A percentile compares a stretch with the other conserved stretches of the same genome.
These are phyloP conservation scores for Yarrowia galli DNA, from an alignment of 1,139 yeast genomes.

Conservation along the genomic window DNA sequence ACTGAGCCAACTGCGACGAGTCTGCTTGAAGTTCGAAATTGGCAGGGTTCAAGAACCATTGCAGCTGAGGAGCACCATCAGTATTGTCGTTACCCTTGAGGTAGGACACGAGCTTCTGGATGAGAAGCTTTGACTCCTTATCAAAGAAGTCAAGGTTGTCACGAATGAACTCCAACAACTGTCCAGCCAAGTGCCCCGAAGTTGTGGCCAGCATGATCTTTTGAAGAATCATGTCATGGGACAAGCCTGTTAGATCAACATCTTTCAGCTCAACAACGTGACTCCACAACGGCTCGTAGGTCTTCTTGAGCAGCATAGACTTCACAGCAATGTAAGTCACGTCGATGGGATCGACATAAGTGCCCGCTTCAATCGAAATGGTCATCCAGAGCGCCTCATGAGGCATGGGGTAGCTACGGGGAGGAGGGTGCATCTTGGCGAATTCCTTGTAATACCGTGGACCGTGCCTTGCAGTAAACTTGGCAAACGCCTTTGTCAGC, in stretches of 20 bases:
- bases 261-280: constrained; percentile 9
- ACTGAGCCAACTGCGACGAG: constrained; percentile 16
- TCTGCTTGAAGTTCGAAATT: constrained; percentile 24
- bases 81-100: constrained; percentile 21
- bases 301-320: constrained; percentile 14
- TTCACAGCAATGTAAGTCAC: constrained; percentile 29
- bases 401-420: constrained; percentile 21
- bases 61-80: constrained; percentile 5
- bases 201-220: constrained; percentile 20
- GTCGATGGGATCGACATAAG: constrained; percentile 9
- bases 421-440: constrained; percentile 16
- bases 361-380: constrained; percentile 6
- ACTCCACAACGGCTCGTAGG: constrained; percentile 10
- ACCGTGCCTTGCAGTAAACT: constrained; percentile 1
- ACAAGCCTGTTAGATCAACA: not conserved
- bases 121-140: not conserved
- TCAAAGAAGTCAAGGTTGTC: constrained; percentile 5
- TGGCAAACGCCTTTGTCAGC: constrained; percentile 7
- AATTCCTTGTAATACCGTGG: constrained; percentile 19
- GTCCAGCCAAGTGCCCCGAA: constrained; percentile 13
- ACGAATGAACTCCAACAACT: constrained; percentile 11
- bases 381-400: constrained; percentile 23
- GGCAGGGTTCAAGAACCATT: constrained; percentile 20
- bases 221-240: constrained; percentile 15
- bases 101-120: constrained; percentile 17